Percentiles rank a stretch among this genome's conserved stretches.
Conservation (phyloP, 345 rosid species). For the Clarkia xantiana region DNA sequence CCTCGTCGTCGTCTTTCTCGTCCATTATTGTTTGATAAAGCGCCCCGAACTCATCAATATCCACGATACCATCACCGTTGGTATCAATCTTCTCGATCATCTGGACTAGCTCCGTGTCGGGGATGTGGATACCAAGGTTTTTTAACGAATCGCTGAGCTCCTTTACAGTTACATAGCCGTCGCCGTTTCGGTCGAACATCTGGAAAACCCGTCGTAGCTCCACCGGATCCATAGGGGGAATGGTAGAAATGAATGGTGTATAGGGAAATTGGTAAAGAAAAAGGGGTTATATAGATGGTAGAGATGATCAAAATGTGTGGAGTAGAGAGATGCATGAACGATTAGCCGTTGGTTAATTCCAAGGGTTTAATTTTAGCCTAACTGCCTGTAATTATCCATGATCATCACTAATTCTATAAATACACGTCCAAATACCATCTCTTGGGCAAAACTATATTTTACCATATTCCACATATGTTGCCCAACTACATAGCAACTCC, state of each 20-base stretch:
- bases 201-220: conserved; percentile 69
- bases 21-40: conserved; percentile 72
- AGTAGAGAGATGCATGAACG: neutral
- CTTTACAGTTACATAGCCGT: conserved; percentile 57
- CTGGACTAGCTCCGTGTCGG: conserved; percentile 47
- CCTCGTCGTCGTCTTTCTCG: conserved; percentile 71
- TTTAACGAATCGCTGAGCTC: conserved; percentile 56
- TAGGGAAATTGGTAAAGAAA: neutral
- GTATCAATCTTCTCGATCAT: conserved; percentile 80
- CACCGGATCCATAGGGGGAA: conserved; percentile 43
- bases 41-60: conserved; percentile 71
- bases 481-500: too few species aligned
- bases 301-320: too few species aligned
- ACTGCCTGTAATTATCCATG: too few species aligned
- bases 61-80: conserved; percentile 74
- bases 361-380: neutral
- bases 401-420: too few species aligned
- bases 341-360: too few species aligned
- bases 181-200: conserved; percentile 83
- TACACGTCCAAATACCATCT: too few species aligned
- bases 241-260: neutral
- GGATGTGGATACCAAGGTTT: conserved; percentile 57
- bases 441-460: too few species aligned
- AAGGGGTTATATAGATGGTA: neutral
- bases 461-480: too few species aligned